Evolutionary conservation across 306 rosid species (phyloP).

Genomic region (Canavalia gladiata): DNA sequence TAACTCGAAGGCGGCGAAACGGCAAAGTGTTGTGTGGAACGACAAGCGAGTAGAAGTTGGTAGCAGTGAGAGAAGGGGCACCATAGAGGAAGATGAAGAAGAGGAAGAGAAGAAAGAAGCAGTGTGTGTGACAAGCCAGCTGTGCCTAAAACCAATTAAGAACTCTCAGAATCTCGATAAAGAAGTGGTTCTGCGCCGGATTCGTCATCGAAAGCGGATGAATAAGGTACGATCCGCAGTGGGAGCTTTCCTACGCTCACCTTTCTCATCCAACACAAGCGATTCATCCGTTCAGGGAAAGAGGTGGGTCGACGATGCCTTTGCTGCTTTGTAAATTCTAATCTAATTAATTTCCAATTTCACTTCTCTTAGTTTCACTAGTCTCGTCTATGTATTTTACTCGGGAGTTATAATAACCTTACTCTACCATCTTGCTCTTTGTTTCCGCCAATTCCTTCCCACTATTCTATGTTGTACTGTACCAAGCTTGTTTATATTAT

Average conservation of each 20-base stretch:
- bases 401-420: not conserved
- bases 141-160: conserved; percentile 38
- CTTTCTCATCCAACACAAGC: conserved; percentile 27
- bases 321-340: conserved; percentile 50
- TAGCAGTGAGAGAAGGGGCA: not conserved
- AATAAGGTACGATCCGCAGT: conserved; percentile 47
- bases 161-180: conserved; percentile 42
- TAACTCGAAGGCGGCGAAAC: conserved; percentile 31
- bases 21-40: not conserved
- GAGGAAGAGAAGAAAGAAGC: conserved; percentile 10
- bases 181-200: conserved; percentile 52
- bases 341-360: not conserved
- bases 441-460: not conserved
- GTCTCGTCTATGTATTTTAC: not conserved
- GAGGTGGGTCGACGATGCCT: conserved; percentile 54
- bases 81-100: conserved; percentile 36
- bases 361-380: not conserved
- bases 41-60: conserved; percentile 34
- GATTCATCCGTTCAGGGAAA: conserved; percentile 23
- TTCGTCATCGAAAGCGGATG: conserved; percentile 53
- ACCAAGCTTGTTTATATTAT: too few species aligned
- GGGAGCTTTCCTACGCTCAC: conserved; percentile 32
- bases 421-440: not conserved
- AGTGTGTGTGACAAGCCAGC: conserved; percentile 44
- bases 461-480: too few species aligned